Evolutionary conservation across 2,329 filamentous ascomycete genomes (phyloP).

Genomic region (Cladophialophora immunda): DNA sequence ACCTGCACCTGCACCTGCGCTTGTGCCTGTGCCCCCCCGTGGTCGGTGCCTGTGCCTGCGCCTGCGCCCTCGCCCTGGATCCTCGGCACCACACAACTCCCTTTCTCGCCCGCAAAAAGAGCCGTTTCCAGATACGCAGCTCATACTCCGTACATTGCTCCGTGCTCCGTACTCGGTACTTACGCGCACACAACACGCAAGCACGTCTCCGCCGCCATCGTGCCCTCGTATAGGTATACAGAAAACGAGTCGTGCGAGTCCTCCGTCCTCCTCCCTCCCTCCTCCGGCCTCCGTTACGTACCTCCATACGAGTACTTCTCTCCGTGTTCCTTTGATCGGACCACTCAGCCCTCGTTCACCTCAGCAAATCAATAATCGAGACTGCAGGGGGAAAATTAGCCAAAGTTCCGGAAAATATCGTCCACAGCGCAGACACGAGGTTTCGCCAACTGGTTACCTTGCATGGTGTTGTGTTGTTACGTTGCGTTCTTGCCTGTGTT

Average conservation of each 20-base stretch:
- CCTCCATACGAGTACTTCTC: neutral
- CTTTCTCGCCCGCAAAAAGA: neutral
- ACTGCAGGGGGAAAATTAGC: constrained; percentile 9
- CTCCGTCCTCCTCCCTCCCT: neutral
- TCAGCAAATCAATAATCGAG: neutral
- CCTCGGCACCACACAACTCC: neutral
- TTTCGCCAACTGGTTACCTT: constrained; percentile 17
- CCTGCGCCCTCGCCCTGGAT: neutral
- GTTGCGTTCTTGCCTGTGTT: neutral
- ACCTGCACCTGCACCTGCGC: too few species aligned
- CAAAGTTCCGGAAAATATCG: constrained; percentile 20
- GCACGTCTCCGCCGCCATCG: neutral
- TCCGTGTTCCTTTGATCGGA: neutral
- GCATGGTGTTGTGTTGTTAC: constrained; percentile 2
- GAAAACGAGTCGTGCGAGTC: neutral
- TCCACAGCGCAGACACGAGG: neutral
- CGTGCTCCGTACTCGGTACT: neutral
- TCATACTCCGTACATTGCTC: neutral
- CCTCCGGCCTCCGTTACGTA: too few species aligned
- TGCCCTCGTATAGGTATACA: too few species aligned
- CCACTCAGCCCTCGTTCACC: neutral
- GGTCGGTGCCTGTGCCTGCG: neutral
- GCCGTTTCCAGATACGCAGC: too few species aligned
- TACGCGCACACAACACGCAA: neutral
- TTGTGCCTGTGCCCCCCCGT: neutral